phyloP scores from a whole-genome alignment of 345 rosid genomes.

The Camelina hispida region DNA sequence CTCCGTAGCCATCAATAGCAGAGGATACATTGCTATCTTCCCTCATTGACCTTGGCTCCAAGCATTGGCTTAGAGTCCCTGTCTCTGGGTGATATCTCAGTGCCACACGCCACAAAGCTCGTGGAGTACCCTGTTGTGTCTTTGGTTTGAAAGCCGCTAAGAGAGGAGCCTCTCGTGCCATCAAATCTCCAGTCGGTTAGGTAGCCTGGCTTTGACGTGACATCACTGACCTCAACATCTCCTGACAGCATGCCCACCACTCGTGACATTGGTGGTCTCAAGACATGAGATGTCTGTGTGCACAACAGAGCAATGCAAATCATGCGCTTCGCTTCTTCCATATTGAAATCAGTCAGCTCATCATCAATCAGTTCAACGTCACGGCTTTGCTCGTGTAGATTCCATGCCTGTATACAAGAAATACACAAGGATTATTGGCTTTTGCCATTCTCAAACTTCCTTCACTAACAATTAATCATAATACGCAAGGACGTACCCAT shows the following conservation, averaged over 20 bases:
- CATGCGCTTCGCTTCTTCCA: conserved; percentile 56
- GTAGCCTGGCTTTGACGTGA: conserved; percentile 56
- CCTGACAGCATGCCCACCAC: conserved; percentile 70
- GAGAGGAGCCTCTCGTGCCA: conserved; percentile 44
- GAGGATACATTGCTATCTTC: too few relatives aligned
- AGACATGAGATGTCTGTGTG: conserved; percentile 60
- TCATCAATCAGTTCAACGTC: conserved; percentile 54
- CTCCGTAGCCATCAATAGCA: too few relatives aligned
- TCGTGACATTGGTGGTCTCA: conserved; percentile 69
- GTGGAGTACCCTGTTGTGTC: neutral
- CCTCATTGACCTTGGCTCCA: too few relatives aligned
- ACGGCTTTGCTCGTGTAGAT: conserved; percentile 51
- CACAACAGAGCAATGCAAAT: conserved; percentile 64
- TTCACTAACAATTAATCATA: neutral
- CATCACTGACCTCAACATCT: conserved; percentile 62
- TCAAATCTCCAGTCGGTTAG: conserved; percentile 61
- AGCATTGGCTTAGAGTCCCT: too few relatives aligned
- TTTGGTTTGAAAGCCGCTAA: conserved; percentile 21
- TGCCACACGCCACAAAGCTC: conserved; percentile 16
- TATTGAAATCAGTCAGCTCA: conserved; percentile 43
- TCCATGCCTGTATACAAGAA: conserved; percentile 57
- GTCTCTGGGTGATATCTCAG: neutral
- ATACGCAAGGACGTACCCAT: conserved; percentile 48
- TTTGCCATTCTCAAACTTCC: neutral
- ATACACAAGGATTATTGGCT: conserved; percentile 1